Base-by-base conservation (phyloP, 2,329 filamentous ascomycete genomes). In the Pestalotiopsis sp. region DNA sequence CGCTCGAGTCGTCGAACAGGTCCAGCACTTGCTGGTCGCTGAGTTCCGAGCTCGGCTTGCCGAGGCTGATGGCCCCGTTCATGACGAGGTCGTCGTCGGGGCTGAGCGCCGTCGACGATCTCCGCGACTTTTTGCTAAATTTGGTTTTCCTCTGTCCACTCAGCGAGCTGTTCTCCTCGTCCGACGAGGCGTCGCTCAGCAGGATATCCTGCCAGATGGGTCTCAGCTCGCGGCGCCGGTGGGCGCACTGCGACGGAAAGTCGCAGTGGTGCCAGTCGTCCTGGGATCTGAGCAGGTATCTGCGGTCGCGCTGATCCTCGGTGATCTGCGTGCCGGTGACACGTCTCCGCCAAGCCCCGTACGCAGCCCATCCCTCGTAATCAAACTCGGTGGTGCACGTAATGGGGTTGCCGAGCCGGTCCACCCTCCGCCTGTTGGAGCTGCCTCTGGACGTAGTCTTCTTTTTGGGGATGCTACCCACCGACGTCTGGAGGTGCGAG, bases 181-280 rank as follows among this genome's bases (percentile, higher is more conserved):
- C 45, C 45, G 14, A 17, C 17, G 45, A 52, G n/a, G 45, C 20
- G 6, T 52, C 45, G 20, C 45, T 52, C 17, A 62, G 59, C 27
- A 62, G 31, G 9, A 62, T 62, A 2, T 62, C 59, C n/a, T 38
- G 59, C 31, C 59, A 39, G 59, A 39, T 6, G 27, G 59, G 62
- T 2, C 11, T 11, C n/a, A 64, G 62, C 20, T 64, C 62, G 13
- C 27, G 38, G 17, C 62, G 38, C 17, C 41, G n/a, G 3, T 64
- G 62, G 23, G n/a, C 31, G 20, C 62, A 64, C 27, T 64, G 62
- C 39, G 62, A 64, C 4, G 62, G 62, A 17, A 14, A 64, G 12
- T 64, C 62, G 36, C 62, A 64, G 39, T 64, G 62, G 12, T 23
- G 20, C 62, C 62, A 64, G 27, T 64, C 62, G 39, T 64, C n/a